Conservation (phyloP, 2,329 filamentous ascomycete genomes). For the Stromatinia cepivora region DNA sequence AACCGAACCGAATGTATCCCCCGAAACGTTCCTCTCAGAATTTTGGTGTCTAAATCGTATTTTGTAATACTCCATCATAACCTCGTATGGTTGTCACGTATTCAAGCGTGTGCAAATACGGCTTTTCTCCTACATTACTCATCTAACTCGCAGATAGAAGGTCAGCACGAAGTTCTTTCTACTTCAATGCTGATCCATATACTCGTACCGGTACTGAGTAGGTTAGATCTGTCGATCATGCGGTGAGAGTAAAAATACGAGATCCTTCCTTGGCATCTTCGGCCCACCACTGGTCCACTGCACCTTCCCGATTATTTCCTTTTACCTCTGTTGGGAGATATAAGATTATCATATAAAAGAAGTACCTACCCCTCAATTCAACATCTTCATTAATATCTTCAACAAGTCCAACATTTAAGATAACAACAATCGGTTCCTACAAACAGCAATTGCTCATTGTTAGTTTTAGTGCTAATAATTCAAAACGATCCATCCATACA, state of each 20-base stretch:
- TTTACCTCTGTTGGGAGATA: neutral
- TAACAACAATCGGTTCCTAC: neutral
- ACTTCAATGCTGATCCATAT: neutral
- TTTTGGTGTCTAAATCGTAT: neutral
- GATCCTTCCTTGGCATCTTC: slow-evolving; percentile 15
- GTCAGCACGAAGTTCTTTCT: too few species aligned
- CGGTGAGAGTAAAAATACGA: neutral
- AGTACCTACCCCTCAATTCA: neutral
- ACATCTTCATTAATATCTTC: neutral
- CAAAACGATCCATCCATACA: neutral
- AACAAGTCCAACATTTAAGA: neutral
- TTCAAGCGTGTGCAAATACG: too few species aligned
- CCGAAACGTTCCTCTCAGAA: neutral
- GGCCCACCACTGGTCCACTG: neutral
- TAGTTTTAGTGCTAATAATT: neutral
- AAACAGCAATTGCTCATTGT: neutral
- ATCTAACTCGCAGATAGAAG: too few species aligned
- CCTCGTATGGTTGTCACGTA: too few species aligned
- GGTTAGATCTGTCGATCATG: neutral
- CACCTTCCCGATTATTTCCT: slow-evolving; percentile 13
- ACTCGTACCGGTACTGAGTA: too few species aligned
- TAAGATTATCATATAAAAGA: neutral
- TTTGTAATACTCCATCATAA: too few species aligned
- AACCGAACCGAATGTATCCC: neutral
- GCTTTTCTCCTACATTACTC: too few species aligned